Conservation (phyloP, 495 filamentous ascomycete species). For the Wilcoxina mikolae region DNA sequence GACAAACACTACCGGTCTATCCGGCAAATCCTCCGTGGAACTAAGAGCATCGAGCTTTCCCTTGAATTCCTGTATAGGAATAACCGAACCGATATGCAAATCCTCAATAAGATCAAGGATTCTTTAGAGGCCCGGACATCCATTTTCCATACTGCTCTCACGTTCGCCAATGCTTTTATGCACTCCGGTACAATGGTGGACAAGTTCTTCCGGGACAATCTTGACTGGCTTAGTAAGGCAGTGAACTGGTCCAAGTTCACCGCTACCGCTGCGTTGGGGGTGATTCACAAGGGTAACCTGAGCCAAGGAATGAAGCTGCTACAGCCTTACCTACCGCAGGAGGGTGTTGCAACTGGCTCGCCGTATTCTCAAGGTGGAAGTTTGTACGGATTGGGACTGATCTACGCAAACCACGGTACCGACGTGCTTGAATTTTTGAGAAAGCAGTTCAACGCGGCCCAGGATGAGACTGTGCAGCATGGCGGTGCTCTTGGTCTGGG, state of each 20-base stretch:
- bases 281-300: conserved; percentile 90
- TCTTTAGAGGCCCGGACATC: conserved; percentile 91
- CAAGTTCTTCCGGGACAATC: conserved; percentile 90
- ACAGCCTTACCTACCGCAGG: conserved; percentile 82
- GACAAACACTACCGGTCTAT: conserved; percentile 60
- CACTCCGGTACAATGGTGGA: conserved; percentile 97
- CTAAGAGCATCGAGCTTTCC: conserved; percentile 82
- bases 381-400: conserved; percentile 87
- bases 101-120: conserved; percentile 90
- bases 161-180: conserved; percentile 97
- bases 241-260: conserved; percentile 99
- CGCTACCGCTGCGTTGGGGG: conserved; percentile 87
- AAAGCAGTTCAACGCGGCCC: conserved; percentile 68
- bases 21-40: conserved; percentile 72
- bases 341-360: conserved; percentile 51
- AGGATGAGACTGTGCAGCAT: conserved; percentile 92
- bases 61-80: conserved; percentile 92
- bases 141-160: conserved; percentile 94
- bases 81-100: conserved; percentile 73
- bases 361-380: conserved; percentile 93
- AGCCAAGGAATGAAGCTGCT: conserved; percentile 84
- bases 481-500: conserved; percentile 90
- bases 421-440: conserved; percentile 81
- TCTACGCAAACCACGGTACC: conserved; percentile 94
- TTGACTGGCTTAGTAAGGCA: conserved; percentile 97